Evolutionary conservation across 1,284 basidiomycete genomes (phyloP), one percentile per base, ranked within the genome.

Genomic region (Cryptococcus sp.): DNA sequence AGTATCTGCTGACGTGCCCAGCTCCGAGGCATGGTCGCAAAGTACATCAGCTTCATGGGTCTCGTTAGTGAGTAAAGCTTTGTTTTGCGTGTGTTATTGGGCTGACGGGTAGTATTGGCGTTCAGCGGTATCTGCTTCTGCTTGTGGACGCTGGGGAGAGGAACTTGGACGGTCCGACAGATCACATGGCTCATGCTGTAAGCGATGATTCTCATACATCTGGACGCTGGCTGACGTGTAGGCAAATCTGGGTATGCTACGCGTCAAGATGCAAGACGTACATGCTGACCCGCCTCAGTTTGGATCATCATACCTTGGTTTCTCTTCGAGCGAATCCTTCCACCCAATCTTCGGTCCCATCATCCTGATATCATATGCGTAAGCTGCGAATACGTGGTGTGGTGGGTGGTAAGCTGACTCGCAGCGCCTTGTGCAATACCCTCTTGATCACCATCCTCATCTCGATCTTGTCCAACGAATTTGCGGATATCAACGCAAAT

Each of bases 51-150:
- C 65, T 93, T 94, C 75, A 87, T 92, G 62, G 77, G 79, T 14
- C 83, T 92, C 35, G 86, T 87, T 7, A 79, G 69, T 72, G 51
- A 50, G 71, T 56, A n/a, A n/a, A n/a, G n/a, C n/a, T n/a, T n/a
- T n/a, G n/a, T n/a, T n/a, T n/a, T n/a, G n/a, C n/a, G n/a, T n/a
- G n/a, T n/a, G n/a, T n/a, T n/a, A n/a, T n/a, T n/a, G n/a, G 16
- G 18, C 25, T 16, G 14, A 44, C 34, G 22, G 5, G n/a, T 52
- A 61, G 66, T 69, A 26, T 43, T 74, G 14, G 73, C 72, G 63
- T 92, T 93, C 72, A 90, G 86, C 16, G 89, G 89, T 4, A 75
- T 93, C 34, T 76, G 88, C 18, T 88, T 91, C 72, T 88, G 87
- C 1, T 74, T 92, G 25, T 87, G 85, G 79, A 84, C 81, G 1